Conservation (phyloP, 768 basidiomycete species). For the Pulveroboletus sp. region DNA sequence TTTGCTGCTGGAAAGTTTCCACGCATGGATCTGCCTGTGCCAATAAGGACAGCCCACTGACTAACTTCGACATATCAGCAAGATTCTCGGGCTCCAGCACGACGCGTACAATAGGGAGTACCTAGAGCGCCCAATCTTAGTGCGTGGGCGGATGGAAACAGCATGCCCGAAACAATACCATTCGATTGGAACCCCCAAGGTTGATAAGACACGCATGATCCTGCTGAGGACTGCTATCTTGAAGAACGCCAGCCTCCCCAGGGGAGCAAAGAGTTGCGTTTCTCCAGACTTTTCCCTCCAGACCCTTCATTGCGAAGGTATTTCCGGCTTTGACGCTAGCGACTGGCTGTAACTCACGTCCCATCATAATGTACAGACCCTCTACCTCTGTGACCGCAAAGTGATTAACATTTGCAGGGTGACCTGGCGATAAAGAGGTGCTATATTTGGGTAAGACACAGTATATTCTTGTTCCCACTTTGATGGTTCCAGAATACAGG, state of each 20-base stretch:
- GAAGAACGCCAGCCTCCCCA: conserved; percentile 37
- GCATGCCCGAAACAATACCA: conserved; percentile 37
- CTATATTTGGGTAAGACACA: conserved; percentile 88
- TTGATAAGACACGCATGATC: conserved; percentile 64
- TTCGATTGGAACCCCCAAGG: conserved; percentile 64
- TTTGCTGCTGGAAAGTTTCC: conserved; percentile 94
- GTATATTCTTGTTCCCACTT: conserved; percentile 56
- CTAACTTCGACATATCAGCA: conserved; percentile 84
- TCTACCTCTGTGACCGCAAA: conserved; percentile 58
- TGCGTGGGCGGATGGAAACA: not conserved
- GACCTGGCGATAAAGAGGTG: conserved; percentile 50
- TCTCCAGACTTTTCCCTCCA: conserved; percentile 87
- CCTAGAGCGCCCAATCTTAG: conserved; percentile 37
- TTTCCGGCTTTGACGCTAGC: conserved; percentile 84
- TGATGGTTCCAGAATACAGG: conserved; percentile 85
- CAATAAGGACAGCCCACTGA: conserved; percentile 81
- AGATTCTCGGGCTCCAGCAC: conserved; percentile 83
- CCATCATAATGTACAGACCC: conserved; percentile 96
- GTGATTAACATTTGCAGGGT: conserved; percentile 65
- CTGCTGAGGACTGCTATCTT: conserved; percentile 29
- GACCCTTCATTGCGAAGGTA: conserved; percentile 86
- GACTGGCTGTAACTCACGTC: conserved; percentile 83
- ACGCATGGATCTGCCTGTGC: conserved; percentile 96
- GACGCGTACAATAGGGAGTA: conserved; percentile 89
- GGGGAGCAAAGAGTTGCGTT: conserved; percentile 87